Conservation (phyloP, 306 rosid genomes). For the Lotus japonicus region DNA sequence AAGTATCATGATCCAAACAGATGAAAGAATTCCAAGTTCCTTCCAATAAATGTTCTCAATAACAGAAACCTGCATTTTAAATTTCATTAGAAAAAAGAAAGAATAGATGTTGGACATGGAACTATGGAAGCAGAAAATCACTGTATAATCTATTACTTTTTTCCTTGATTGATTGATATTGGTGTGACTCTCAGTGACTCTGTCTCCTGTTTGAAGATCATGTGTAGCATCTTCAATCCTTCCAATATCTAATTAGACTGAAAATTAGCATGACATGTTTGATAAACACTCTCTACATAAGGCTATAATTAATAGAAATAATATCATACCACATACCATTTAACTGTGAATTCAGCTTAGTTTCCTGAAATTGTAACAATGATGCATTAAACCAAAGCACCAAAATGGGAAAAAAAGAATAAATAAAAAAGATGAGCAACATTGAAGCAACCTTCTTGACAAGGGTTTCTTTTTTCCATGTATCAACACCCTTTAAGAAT, state of each 20-base stretch:
- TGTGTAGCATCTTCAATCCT: conserved; percentile 5
- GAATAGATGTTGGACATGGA: neutral
- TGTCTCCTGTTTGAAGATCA: conserved; percentile 31
- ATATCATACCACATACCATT: conserved; percentile 8
- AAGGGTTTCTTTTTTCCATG: conserved; percentile 72
- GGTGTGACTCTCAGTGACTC: conserved; percentile 23
- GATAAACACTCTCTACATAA: neutral
- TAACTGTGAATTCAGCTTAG: conserved; percentile 26
- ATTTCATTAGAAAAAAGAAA: conserved; percentile 12
- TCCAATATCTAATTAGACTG: conserved; percentile 3
- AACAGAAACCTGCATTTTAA: conserved; percentile 37
- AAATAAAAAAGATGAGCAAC: neutral
- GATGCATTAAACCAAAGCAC: neutral
- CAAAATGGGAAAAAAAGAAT: neutral
- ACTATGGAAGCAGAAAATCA: neutral
- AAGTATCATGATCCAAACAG: conserved; percentile 49
- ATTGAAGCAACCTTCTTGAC: conserved; percentile 55
- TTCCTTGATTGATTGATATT: conserved; percentile 1
- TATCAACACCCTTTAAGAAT: conserved; percentile 54
- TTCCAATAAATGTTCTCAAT: conserved; percentile 47
- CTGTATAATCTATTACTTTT: neutral
- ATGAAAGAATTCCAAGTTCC: conserved; percentile 43
- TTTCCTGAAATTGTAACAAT: conserved; percentile 43
- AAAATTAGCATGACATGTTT: neutral
- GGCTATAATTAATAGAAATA: neutral